Evolutionary conservation across 2,329 filamentous ascomycete genomes (phyloP).

Genomic region (Leptographium flavum): DNA sequence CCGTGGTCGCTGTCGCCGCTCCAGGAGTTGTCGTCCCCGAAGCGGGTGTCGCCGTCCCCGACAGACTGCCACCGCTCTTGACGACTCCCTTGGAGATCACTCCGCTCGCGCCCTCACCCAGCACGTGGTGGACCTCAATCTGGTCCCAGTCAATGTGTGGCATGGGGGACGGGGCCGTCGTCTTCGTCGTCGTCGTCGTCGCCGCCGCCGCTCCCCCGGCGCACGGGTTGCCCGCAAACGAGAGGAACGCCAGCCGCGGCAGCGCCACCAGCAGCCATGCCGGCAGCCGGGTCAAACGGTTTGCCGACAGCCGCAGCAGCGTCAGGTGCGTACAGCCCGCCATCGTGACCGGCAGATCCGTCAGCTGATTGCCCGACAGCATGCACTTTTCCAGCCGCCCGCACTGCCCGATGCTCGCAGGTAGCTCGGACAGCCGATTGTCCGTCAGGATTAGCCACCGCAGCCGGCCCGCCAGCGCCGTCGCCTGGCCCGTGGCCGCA

Average conservation of each 20-base stretch:
- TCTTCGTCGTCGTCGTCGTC: conserved; percentile 6
- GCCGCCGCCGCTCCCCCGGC: conserved; percentile 10
- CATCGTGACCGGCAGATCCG: conserved; percentile 26
- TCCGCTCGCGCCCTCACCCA: conserved; percentile 31
- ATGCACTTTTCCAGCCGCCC: conserved; percentile 30
- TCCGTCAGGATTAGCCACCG: conserved; percentile 34
- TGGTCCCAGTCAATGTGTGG: conserved; percentile 25
- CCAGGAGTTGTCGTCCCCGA: no score
- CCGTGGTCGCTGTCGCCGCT: conserved; percentile 6
- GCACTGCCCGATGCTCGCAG: conserved; percentile 27
- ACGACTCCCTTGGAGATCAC: conserved; percentile 26
- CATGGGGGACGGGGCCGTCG: conserved; percentile 11
- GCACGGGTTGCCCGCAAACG: conserved; percentile 33
- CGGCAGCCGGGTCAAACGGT: conserved; percentile 24
- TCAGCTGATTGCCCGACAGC: conserved; percentile 31
- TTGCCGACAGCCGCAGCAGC: conserved; percentile 28
- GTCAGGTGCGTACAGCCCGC: conserved; percentile 26
- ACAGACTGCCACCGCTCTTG: background rate
- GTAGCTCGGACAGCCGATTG: conserved; percentile 25
- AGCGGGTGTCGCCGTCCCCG: conserved; percentile 1
- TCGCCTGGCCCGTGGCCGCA: background rate
- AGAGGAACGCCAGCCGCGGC: conserved; percentile 30
- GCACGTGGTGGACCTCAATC: conserved; percentile 23
- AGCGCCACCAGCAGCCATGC: conserved; percentile 26
- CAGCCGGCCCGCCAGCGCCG: conserved; percentile 24